These are phyloP conservation scores for Taphrina populina DNA, from an alignment of 1,139 yeast genomes.

Conservation along the genomic window DNA sequence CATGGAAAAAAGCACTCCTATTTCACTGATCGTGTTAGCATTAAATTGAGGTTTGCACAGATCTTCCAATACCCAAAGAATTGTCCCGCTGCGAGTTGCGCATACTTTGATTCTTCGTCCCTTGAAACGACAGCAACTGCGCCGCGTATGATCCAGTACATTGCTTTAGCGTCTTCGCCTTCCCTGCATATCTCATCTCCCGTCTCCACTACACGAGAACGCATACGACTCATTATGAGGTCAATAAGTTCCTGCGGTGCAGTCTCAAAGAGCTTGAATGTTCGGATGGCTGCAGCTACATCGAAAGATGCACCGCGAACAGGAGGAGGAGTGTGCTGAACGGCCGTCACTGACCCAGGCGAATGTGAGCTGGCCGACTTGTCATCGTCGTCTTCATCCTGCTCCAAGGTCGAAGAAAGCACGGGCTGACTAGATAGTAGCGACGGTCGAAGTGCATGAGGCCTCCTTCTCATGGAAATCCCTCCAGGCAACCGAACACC, in stretches of 20 bases:
- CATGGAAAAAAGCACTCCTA: slow-evolving; percentile 69
- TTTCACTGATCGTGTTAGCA: slow-evolving; percentile 48
- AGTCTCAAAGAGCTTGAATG: slow-evolving; percentile 29
- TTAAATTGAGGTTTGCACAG: background rate
- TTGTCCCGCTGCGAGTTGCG: slow-evolving; percentile 65
- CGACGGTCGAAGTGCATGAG: too few relatives aligned
- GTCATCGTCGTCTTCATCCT: too few relatives aligned
- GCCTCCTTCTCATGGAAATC: too few relatives aligned
- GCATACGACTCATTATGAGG: slow-evolving; percentile 22
- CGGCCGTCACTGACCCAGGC: too few relatives aligned
- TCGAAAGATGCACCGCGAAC: slow-evolving; percentile 15
- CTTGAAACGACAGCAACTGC: slow-evolving; percentile 69
- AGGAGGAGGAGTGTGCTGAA: too few relatives aligned
- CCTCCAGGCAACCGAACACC: too few relatives aligned
- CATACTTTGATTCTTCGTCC: slow-evolving; percentile 72
- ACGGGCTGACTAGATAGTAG: too few relatives aligned
- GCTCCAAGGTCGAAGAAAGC: too few relatives aligned
- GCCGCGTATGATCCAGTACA: slow-evolving; percentile 79
- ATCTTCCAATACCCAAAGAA: slow-evolving; percentile 53
- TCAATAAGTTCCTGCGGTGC: slow-evolving; percentile 32
- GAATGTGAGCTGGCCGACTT: too few relatives aligned
- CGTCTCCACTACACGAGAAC: slow-evolving; percentile 33
- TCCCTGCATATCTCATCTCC: slow-evolving; percentile 62
- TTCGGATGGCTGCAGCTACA: slow-evolving; percentile 26
- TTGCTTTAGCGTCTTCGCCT: slow-evolving; percentile 73